Evolutionary conservation across 306 rosid genomes (phyloP), one percentile per base, ranked within the genome.

Genomic region (Pachyrhizus erosus): DNA sequence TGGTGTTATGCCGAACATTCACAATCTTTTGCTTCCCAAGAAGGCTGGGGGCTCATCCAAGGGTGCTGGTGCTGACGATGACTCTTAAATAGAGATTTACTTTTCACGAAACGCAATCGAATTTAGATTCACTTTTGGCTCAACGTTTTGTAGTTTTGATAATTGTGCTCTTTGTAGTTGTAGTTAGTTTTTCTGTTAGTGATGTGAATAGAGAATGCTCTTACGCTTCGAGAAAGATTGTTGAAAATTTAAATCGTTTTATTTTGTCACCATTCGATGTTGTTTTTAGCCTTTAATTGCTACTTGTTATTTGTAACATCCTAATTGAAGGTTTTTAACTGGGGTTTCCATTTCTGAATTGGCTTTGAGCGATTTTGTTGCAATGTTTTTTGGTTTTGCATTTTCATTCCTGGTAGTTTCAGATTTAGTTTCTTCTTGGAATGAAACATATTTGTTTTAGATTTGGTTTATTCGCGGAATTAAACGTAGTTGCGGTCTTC

Each of bases 1-100:
- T 8, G 99, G 99, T 62, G 99, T 95, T 3, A 93, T 93, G 97
- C 99, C 99, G 17, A 95, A 95, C 86, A 95, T 95, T 73, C 99
- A 95, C 87, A 95, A 91, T 62, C 84, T 95, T 2, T 88, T 95
- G 1, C 97, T 95, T 15, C 99, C 99, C 0, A 95, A 95, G 94
- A 95, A 95, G 84, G 7, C 94, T 0, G 97, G 98, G 0, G 45
- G 85, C 23, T 86, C 98, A 1, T 92, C 98, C 0, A 95, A 93
- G 88, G 87, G 80, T 4, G 82, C 92, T 1, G 90, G 72, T 2
- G 95, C 82, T 31, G 99, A 94, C 0, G 98, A 94, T 8, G 98
- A 95, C 23, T 87, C 94, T 74, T 91, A 81, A 37, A 39, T 60
- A 2, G 2, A 3, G 31, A 1, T 39, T 39, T 0, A 0, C 3